Evolutionary conservation across 2,329 filamentous ascomycete species (phyloP).

Genomic region (Trichoderma endophyticum): DNA sequence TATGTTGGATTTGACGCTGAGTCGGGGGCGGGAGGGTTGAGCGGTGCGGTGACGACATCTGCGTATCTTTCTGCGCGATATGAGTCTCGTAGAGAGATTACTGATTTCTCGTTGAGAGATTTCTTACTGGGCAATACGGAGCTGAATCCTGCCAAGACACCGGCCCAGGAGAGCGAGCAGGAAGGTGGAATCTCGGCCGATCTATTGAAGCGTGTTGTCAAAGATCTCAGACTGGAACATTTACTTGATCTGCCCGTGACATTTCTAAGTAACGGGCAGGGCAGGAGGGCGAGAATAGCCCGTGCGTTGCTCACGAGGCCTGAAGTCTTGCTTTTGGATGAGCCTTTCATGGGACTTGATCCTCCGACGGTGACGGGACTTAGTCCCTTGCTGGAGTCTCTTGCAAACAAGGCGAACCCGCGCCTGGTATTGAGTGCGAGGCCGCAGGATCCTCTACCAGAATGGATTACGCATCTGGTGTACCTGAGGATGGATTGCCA

Average conservation of each 20-base stretch:
- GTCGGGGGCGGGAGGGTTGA: conserved; percentile 46
- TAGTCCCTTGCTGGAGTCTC: conserved; percentile 64
- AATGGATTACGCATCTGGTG: conserved; percentile 85
- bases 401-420: conserved; percentile 66
- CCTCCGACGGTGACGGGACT: conserved; percentile 73
- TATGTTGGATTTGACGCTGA: conserved; percentile 90
- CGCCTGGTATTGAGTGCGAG: conserved; percentile 73
- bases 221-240: conserved; percentile 64
- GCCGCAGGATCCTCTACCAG: conserved; percentile 81
- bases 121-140: conserved; percentile 81
- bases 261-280: conserved; percentile 92
- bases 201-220: conserved; percentile 60
- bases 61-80: conserved; percentile 88
- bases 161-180: conserved; percentile 39
- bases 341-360: conserved; percentile 95
- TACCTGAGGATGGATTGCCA: conserved; percentile 67
- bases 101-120: conserved; percentile 79
- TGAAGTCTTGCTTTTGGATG: conserved; percentile 81
- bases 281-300: conserved; percentile 80
- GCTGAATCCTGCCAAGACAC: conserved; percentile 63
- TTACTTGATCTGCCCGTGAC: conserved; percentile 79
- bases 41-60: conserved; percentile 58
- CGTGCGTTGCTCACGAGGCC: conserved; percentile 76
- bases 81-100: conserved; percentile 80
- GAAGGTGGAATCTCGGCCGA: conserved; percentile 47